These are phyloP conservation scores for Aspergillus phoenicis DNA, from an alignment of 2,329 filamentous ascomycete genomes.

Conservation along the genomic window DNA sequence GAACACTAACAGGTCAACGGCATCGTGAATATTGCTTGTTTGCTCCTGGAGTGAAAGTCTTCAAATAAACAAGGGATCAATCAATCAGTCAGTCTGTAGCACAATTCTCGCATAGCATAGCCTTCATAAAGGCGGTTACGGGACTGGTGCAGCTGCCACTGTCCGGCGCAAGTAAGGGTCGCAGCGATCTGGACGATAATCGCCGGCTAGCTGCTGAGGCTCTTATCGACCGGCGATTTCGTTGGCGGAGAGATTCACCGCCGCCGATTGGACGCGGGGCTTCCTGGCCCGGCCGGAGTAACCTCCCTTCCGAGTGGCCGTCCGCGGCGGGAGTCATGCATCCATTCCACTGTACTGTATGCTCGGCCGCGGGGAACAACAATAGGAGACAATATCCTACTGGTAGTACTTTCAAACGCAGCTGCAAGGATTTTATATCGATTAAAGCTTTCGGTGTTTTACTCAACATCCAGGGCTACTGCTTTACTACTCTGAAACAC, in stretches of 20 bases:
- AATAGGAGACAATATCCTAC: neutral
- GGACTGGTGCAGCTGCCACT: slow-evolving; percentile 6
- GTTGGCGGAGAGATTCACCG: slow-evolving; percentile 20
- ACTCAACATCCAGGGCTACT: neutral
- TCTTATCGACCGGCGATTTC: slow-evolving; percentile 20
- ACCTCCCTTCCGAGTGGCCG: slow-evolving; percentile 26
- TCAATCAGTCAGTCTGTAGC: slow-evolving; percentile 6
- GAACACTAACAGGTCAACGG: slow-evolving; percentile 41
- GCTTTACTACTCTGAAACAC: neutral
- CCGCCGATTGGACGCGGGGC: slow-evolving; percentile 25
- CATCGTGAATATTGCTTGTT: slow-evolving; percentile 29
- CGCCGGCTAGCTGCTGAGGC: slow-evolving; percentile 7
- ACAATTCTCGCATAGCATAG: slow-evolving; percentile 6
- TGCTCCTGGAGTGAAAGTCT: neutral
- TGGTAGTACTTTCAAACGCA: neutral
- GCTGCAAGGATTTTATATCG: neutral
- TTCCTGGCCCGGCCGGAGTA: slow-evolving; percentile 22
- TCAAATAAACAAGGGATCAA: slow-evolving; percentile 1
- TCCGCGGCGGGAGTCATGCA: slow-evolving; percentile 19
- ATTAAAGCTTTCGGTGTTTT: neutral
- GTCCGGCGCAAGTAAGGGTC: slow-evolving; percentile 18
- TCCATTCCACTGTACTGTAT: neutral
- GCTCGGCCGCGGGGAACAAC: slow-evolving; percentile 16
- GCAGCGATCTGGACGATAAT: slow-evolving; percentile 14
- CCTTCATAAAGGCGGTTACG: slow-evolving; percentile 7